phyloP scores from a whole-genome alignment of 2,329 filamentous ascomycete genomes.

The Epichloe bromicola region DNA sequence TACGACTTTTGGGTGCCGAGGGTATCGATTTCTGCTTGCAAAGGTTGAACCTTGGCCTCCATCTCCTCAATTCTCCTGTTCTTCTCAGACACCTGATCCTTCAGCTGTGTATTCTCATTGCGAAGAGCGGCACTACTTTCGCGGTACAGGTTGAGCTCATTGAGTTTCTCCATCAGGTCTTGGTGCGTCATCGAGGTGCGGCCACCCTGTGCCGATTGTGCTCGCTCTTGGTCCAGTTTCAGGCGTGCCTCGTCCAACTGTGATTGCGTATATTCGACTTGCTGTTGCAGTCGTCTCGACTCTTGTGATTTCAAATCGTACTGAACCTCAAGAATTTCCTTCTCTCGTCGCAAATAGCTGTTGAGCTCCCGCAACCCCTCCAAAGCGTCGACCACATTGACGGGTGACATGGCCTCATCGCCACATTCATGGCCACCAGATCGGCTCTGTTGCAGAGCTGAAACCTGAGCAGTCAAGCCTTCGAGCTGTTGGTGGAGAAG shows the following conservation, averaged over 20 bases:
- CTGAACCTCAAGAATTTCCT: slow-evolving; percentile 96
- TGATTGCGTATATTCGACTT: slow-evolving; percentile 72
- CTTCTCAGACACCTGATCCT: slow-evolving; percentile 64
- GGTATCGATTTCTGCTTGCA: slow-evolving; percentile 68
- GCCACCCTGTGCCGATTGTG: slow-evolving; percentile 58
- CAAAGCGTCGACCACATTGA: slow-evolving; percentile 43
- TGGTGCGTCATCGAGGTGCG: slow-evolving; percentile 68
- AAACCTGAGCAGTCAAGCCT: slow-evolving; percentile 65
- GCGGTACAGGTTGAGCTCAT: slow-evolving; percentile 89
- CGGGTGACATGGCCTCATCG: slow-evolving; percentile 39
- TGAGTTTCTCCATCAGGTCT: slow-evolving; percentile 86
- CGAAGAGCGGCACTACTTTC: slow-evolving; percentile 89
- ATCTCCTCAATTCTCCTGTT: slow-evolving; percentile 62
- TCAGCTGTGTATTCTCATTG: slow-evolving; percentile 69
- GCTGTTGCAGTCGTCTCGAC: slow-evolving; percentile 75
- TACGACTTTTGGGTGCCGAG: slow-evolving; percentile 70
- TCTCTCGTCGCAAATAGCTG: slow-evolving; percentile 82
- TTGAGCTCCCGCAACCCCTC: slow-evolving; percentile 84
- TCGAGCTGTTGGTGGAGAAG: slow-evolving; percentile 84
- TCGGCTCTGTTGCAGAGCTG: slow-evolving; percentile 65
- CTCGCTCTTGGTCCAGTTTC: slow-evolving; percentile 82
- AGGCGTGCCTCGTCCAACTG: slow-evolving; percentile 82
- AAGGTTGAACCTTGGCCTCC: slow-evolving; percentile 61
- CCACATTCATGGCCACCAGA: slow-evolving; percentile 31
- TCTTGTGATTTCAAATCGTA: slow-evolving; percentile 83